Conservation (phyloP, 106 monocot species). For the Allium cepa region DNA sequence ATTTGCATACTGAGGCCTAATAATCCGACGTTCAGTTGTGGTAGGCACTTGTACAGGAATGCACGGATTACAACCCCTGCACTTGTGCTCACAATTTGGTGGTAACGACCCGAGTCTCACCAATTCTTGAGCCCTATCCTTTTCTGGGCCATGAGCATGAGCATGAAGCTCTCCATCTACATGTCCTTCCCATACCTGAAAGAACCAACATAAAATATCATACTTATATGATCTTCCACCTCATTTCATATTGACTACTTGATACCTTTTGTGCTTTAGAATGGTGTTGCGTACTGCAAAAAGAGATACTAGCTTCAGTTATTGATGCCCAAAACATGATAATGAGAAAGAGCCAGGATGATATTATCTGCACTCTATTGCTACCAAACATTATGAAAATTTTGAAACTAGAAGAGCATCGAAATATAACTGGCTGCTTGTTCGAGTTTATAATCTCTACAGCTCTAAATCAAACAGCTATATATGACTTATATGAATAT, state of each 20-base stretch:
- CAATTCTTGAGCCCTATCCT: neutral
- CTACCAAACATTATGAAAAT: neutral
- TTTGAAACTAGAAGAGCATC: too few species aligned
- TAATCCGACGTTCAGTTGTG: neutral
- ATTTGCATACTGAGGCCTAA: slow-evolving; percentile 33
- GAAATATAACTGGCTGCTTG: too few species aligned
- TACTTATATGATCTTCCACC: neutral
- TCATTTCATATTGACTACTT: neutral
- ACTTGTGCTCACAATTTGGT: slow-evolving; percentile 46
- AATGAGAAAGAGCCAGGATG: slow-evolving; percentile 1
- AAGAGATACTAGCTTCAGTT: neutral
- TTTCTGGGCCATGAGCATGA: neutral
- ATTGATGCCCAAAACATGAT: slow-evolving; percentile 1
- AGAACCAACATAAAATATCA: neutral
- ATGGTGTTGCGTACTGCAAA: too few species aligned
- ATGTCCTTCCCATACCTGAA: neutral
- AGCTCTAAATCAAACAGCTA: too few species aligned
- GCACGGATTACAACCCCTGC: slow-evolving; percentile 41
- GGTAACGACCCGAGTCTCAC: slow-evolving; percentile 44
- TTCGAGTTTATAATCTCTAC: too few species aligned
- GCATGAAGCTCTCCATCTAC: neutral
- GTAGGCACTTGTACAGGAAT: slow-evolving; percentile 42
- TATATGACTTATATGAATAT: too few species aligned
- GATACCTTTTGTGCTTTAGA: too few species aligned
- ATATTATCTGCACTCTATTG: neutral